Evolutionary conservation across 2,329 filamentous ascomycete species (phyloP), one percentile per base, ranked within the genome.

Genomic region (Fusarium mangiferae): DNA sequence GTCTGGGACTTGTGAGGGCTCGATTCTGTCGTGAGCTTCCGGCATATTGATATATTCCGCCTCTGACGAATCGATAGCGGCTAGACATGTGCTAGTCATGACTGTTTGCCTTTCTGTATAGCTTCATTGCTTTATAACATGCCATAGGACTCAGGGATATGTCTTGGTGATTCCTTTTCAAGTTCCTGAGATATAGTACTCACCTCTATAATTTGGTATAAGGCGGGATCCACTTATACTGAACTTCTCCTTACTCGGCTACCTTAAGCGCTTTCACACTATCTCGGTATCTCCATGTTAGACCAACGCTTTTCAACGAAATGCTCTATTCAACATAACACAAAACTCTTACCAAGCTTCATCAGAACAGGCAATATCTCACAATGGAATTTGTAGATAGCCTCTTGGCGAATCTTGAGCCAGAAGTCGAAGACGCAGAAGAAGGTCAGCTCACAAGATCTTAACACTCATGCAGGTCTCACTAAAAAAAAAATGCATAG

Each of bases 371-470:
- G 36, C 22, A 51, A 24, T 8, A 51, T 10, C 51, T n/a, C 12
- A 28, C 8, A 33, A 77, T 76, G 71, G 74, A 70, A 30, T 62
- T 73, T 18, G 57, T 78, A 6, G 33, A 62, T 28, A 56, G 62
- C 24, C 73, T 85, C 28, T 65, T 79, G 30, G 69, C 78, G 35
- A 77, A 76, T 10, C 80, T 87, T 7, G 85, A 83, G 36, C 79
- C 81, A 10, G 85, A 87, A 72, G 81, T 88, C 56, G 80, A 84
- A 30, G 87, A 88, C 70, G 80, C 84, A 4, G 86, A 88, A 72
- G 86, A 88, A 83, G 86, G 87, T 82, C 73, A 36, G 62, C 39
- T 30, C 38, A 30, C 45, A 48, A 42, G 18, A 28, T 28, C 30
- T 24, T 39, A 30, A 20, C 39, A 36, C 33, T 46, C 70, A 69